Conservation (phyloP, 2,329 filamentous ascomycete genomes). For the Domatiomyces catenatus region DNA sequence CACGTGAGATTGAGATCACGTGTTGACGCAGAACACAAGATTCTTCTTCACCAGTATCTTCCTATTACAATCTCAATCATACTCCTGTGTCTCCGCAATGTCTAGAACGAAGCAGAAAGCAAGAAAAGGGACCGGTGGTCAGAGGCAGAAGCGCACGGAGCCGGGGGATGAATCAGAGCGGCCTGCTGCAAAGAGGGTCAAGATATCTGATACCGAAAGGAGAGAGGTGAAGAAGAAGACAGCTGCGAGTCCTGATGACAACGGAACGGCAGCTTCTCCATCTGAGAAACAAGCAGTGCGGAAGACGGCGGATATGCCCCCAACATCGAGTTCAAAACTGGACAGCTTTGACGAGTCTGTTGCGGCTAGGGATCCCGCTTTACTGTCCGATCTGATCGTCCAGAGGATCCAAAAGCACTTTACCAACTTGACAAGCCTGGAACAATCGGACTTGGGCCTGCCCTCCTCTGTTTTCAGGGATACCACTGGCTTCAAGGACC, state of each 20-base stretch:
- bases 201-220: neutral
- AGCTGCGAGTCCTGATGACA: neutral
- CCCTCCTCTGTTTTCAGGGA: conserved; percentile 66
- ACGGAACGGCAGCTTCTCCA: neutral
- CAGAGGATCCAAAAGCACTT: conserved; percentile 56
- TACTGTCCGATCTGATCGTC: conserved; percentile 73
- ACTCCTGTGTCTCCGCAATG: neutral
- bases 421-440: conserved; percentile 63
- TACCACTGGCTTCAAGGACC: conserved; percentile 56
- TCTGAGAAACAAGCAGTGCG: neutral
- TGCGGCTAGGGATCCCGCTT: conserved; percentile 62
- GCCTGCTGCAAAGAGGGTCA: conserved; percentile 3
- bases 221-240: neutral
- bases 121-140: neutral
- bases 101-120: conserved; percentile 2
- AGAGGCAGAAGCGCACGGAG: conserved; percentile 6
- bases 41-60: neutral
- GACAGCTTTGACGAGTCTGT: conserved; percentile 67
- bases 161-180: neutral
- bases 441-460: conserved; percentile 68
- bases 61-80: neutral
- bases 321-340: neutral
- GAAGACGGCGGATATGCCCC: neutral
- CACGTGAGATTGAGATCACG: neutral
- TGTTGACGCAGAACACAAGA: neutral